Conservation (phyloP, 306 rosid species). For the Albizia julibrissin region DNA sequence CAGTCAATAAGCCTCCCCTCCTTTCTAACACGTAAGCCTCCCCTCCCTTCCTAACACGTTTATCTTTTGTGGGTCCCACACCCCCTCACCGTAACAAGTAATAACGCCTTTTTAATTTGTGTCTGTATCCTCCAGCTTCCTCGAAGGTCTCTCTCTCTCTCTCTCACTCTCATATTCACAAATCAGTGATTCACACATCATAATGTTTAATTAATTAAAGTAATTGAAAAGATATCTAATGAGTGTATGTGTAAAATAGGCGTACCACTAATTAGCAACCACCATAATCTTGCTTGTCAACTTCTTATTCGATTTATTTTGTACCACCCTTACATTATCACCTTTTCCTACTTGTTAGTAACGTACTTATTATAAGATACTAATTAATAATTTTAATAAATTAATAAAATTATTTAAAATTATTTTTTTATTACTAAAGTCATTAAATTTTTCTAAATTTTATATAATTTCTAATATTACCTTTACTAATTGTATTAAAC, state of each 20-base stretch:
- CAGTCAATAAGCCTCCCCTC: neutral
- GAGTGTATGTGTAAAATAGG: neutral
- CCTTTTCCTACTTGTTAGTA: too few relatives aligned
- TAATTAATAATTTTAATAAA: too few relatives aligned
- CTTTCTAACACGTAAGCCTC: too few relatives aligned
- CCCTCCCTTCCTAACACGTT: neutral
- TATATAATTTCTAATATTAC: too few relatives aligned
- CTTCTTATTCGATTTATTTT: neutral
- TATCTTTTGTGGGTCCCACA: constrained; percentile 29
- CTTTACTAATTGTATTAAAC: too few relatives aligned
- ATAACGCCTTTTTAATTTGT: neutral
- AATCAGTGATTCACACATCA: neutral
- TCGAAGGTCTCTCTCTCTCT: neutral
- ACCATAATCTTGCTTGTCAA: neutral
- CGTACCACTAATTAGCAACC: neutral
- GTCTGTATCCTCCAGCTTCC: neutral
- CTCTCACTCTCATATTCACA: neutral
- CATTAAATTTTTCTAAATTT: too few relatives aligned
- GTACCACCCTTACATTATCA: too few relatives aligned
- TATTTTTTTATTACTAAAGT: too few relatives aligned
- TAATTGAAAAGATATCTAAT: neutral
- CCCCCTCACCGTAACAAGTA: neutral
- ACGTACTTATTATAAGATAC: too few relatives aligned
- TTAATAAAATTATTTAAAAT: too few relatives aligned
- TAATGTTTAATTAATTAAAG: neutral